Evolutionary conservation across 192 early-diverging fungal species (phyloP), one percentile per base, ranked within the genome.

Genomic region (Chytriomyces confervae): DNA sequence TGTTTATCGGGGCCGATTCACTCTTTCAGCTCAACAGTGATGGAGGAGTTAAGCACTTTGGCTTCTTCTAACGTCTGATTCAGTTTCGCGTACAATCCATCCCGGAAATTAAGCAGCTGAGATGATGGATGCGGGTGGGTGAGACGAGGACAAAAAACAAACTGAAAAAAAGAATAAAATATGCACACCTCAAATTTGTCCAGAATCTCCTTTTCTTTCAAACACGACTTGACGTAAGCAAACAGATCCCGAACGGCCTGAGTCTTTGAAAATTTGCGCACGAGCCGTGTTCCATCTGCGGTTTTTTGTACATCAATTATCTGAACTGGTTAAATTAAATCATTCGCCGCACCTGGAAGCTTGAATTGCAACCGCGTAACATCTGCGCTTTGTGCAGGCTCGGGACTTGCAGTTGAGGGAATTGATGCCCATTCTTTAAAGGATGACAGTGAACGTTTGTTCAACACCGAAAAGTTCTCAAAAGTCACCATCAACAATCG

Each of bases 291-390:
- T 16, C 97, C 96, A 83, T 94, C 92, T n/a, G n/a, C n/a, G n/a
- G n/a, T n/a, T n/a, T n/a, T n/a, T n/a, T n/a, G n/a, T n/a, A n/a
- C n/a, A n/a, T n/a, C n/a, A n/a, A n/a, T n/a, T n/a, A n/a, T n/a
- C n/a, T n/a, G n/a, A n/a, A n/a, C n/a, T n/a, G n/a, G n/a, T n/a
- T n/a, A n/a, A n/a, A n/a, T n/a, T n/a, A n/a, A n/a, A n/a, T n/a
- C n/a, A n/a, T n/a, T n/a, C 53, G 53, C 66, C 20, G 24, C 78
- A 88, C 86, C 84, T 57, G 94, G 91, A 62, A 96, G 82, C 47
- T 94, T 90, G 71, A 97, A 85, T 77, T 96, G 94, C 65, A 98
- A 89, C 47, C 94, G 88, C 9, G 94, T 94, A 3, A 89, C 87
- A 7, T 88, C 86, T 2, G 86, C 81, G 4, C 85, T 81, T 60